Evolutionary conservation across 345 rosid genomes (phyloP).

Genomic region (Noccaea bulbosa): DNA sequence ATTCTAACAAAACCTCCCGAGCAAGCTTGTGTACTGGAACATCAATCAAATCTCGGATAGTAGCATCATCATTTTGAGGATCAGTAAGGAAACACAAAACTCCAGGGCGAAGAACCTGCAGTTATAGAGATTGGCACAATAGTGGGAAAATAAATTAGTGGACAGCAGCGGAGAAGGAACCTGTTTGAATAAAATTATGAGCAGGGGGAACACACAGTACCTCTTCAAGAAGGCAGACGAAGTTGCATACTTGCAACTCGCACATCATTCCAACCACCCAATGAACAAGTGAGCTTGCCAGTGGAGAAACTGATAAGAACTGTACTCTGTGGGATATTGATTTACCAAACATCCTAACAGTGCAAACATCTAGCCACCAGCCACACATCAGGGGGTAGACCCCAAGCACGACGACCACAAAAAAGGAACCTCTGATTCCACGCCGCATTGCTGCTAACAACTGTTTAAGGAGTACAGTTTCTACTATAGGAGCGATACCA

Average conservation of each 20-base stretch:
- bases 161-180: constrained; percentile 1
- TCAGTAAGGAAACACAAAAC: constrained; percentile 92
- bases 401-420: constrained; percentile 95
- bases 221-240: constrained; percentile 98
- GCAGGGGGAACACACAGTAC: constrained; percentile 48
- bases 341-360: constrained; percentile 94
- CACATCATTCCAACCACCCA: constrained; percentile 97
- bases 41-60: constrained; percentile 97
- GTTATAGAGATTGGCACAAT: constrained; percentile 20
- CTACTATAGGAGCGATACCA: constrained; percentile 83
- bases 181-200: background rate
- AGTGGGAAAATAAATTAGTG: constrained; percentile 2
- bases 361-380: constrained; percentile 99
- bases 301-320: constrained; percentile 80
- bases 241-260: constrained; percentile 96
- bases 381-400: constrained; percentile 99
- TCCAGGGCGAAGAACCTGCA: constrained; percentile 90
- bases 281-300: constrained; percentile 93
- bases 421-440: constrained; percentile 97
- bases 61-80: constrained; percentile 82
- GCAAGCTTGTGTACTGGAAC: constrained; percentile 98
- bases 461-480: constrained; percentile 85
- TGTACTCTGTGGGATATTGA: constrained; percentile 86
- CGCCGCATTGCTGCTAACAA: constrained; percentile 96
- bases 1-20: constrained; percentile 85